Evolutionary conservation across 139 green algal genomes (phyloP), one percentile per base, ranked within the genome.

Genomic region (Chlorella ohadii): DNA sequence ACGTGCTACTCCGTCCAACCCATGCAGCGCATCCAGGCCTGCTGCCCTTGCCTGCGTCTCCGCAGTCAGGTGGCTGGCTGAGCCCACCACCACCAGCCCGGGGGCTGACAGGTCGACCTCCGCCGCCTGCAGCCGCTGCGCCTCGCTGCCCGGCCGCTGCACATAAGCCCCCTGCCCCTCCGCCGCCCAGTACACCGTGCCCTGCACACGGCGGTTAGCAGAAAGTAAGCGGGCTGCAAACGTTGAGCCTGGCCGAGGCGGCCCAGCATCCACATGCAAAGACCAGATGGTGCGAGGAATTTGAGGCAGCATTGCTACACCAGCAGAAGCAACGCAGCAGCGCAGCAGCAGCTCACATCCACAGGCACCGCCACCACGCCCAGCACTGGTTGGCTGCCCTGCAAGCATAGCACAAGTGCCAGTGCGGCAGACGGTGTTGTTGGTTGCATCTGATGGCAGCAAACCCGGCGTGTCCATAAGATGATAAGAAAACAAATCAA

Each of bases 321-420:
- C 2, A 36, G 34, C 33, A 47, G 33, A 47, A 34, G 64, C 64
- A 20, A 41, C 31, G 31, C 64, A 71, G 64, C 64, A 71, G 31
- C 64, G 25, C 51, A 70, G n/a, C 64, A 70, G 28, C 13, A 13
- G 9, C 78, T 85, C 68, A 85, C 80, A 38, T 74, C 78, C 5
- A 87, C 87, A 5, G 95, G 95, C 41, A 95, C 92, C 33, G 97
- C 92, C 68, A 98, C 95, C 41, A 98, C 94, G 12, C 95, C 94
- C 79, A 98, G 51, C n/a, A 98, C 85, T 0, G 95, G 93, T 13
- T 72, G 79, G 38, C 74, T 72, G 56, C 83, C 83, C 65, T 89
- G 72, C 36, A 59, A 9, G 22, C 19, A 59, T 3, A 23, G 15
- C 51, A 13, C n/a, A n/a, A n/a, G n/a, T n/a, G n/a, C n/a, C n/a